Evolutionary conservation across 768 basidiomycete species (phyloP), one percentile per base, ranked within the genome.

Genomic region (Lactarius quietus): DNA sequence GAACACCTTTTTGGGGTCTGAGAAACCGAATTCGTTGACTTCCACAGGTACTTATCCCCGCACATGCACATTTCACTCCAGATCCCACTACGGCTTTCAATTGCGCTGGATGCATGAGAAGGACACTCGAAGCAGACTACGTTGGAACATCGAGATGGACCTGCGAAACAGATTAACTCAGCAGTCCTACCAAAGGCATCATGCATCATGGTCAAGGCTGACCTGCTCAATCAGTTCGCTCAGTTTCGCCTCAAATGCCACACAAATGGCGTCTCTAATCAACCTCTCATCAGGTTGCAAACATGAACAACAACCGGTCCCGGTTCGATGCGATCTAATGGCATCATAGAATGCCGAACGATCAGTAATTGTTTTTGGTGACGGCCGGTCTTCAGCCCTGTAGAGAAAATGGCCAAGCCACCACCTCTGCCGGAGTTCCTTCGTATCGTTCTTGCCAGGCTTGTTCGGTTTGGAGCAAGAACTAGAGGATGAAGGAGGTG

Each of bases 321-420:
- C 0, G 39, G 0, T 23, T 36, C 28, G 52, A 31, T 64, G 58
- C 57, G 0, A 1, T 9, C 3, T 1, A n/a, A 41, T 6, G 31
- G 35, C 36, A 6, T 20, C 2, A n/a, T 61, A 45, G 55, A 57
- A 61, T 5, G 45, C 59, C 12, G 0, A 0, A 14, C 59, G 45
- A 65, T 65, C 18, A 3, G 64, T 41, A 28, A 61, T 23, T 8
- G 10, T 43, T 52, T 31, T 57, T n/a, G 64, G 55, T 23, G 64
- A 60, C 23, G 59, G 64, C 29, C 9, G 52, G 5, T 45, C 28
- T 8, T n/a, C 29, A 2, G 20, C 39, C 29, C 59, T 61, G 3
- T 7, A 14, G 12, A 26, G 55, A 38, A 61, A 65, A 20, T 65
- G 45, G 6, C 20, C 26, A 23, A 35, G 29, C 59, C 59, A 65